Evolutionary conservation across 164 flowering plant species (phyloP), one percentile per base, ranked within the genome.

Genomic region (Aristolochia contorta): DNA sequence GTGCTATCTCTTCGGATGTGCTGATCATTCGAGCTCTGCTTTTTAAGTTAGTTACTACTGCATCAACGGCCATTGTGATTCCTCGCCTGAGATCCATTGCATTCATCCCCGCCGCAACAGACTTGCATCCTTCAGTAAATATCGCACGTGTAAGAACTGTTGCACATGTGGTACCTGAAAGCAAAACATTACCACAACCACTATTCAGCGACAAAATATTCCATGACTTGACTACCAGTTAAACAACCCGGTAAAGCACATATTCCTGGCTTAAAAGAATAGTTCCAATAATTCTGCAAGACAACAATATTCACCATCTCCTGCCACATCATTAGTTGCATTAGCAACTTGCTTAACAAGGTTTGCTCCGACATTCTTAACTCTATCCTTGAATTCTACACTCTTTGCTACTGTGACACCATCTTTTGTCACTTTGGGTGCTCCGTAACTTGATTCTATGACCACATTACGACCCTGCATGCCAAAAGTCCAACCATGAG

Each of bases 31-130:
- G 66, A 58, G 97, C 88, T 65, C 85, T 79, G 70, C 94, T 88
- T 69, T 87, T 91, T 76, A 91, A 78, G 75, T 69, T 84, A 65
- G 98, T 80, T 16, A 91, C 91, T 0, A 91, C 98, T 59, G 93
- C 68, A 76, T 91, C 98, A 62, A 91, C 95, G 48, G 98, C 98
- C 95, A 89, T 85, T 27, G 84, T 60, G 45, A 91, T 91, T 22
- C 98, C 98, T 45, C 96, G 82, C 67, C 98, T 82, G 16, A 91
- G 71, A 67, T 91, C 98, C 98, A 89, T 87, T 23, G 95, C 96
- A 81, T 91, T 91, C 95, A 91, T 85, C 37, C 98, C 98, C 47
- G 98, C 98, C 49, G 98, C 98, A 53, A 89, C 96, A 10, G 98
- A 85, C 72, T 89, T 91, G 86, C 96, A 91, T 5, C 98, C 98